Evolutionary conservation across 1,284 basidiomycete species (phyloP).

Genomic region (Trichosporon sp.): DNA sequence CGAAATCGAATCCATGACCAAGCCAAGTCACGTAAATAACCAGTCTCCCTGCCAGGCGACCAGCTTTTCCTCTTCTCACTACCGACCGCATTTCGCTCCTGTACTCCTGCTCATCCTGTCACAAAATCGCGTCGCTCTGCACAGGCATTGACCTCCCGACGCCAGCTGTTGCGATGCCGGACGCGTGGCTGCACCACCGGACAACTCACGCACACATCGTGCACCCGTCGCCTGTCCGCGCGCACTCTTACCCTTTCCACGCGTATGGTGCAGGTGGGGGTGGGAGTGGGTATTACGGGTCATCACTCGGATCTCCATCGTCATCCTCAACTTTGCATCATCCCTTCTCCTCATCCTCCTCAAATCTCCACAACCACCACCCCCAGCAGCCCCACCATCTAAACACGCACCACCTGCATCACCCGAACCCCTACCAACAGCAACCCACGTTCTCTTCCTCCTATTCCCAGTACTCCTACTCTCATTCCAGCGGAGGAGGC

Average conservation of each 20-base stretch:
- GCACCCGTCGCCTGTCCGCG: conserved; percentile 24
- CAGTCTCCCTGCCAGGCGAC: background rate
- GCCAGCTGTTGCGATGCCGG: background rate
- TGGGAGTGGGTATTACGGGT: background rate
- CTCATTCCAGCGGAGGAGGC: conserved; percentile 2
- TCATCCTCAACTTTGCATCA: conserved; percentile 4
- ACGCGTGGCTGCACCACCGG: conserved; percentile 7
- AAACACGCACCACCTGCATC: background rate
- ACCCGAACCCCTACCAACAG: conserved; percentile 1
- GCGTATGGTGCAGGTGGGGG: background rate
- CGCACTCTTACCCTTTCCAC: conserved; percentile 18
- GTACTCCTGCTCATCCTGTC: background rate
- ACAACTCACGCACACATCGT: conserved; percentile 12
- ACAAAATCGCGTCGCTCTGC: background rate
- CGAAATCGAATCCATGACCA: background rate
- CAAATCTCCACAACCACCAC: background rate
- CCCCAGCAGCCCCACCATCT: background rate
- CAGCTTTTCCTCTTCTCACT: background rate
- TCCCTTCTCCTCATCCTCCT: conserved; percentile 2
- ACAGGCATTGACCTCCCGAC: background rate
- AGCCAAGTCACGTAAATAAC: background rate
- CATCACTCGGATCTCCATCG: background rate
- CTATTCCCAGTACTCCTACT: conserved; percentile 7
- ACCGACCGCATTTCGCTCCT: background rate
- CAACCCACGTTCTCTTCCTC: background rate